phyloP scores from a whole-genome alignment of 768 basidiomycete species.

The Trametes meyenii region DNA sequence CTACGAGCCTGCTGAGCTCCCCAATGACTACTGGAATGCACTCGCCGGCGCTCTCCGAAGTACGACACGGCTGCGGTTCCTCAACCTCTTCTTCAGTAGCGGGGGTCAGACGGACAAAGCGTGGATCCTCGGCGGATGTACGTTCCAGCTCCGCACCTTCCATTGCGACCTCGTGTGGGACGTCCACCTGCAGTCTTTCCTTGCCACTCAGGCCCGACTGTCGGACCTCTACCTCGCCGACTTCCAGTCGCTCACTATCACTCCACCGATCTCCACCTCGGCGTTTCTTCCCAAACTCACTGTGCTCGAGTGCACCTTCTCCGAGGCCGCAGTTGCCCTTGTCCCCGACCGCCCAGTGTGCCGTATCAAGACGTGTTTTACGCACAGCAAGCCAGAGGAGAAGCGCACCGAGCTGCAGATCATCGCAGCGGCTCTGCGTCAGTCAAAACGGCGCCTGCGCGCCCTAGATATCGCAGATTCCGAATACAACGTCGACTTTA shows the following conservation, averaged over 20 bases:
- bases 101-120: slow-evolving; percentile 34
- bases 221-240: slow-evolving; percentile 50
- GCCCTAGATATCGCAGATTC: slow-evolving; percentile 68
- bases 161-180: slow-evolving; percentile 74
- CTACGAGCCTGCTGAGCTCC: slow-evolving; percentile 31
- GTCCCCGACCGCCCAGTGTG: slow-evolving; percentile 61
- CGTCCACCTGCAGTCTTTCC: slow-evolving; percentile 51
- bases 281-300: slow-evolving; percentile 49
- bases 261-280: slow-evolving; percentile 27
- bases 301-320: slow-evolving; percentile 66
- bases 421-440: slow-evolving; percentile 50
- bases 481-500: slow-evolving; percentile 55
- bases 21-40: slow-evolving; percentile 51
- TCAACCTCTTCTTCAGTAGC: slow-evolving; percentile 49
- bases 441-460: slow-evolving; percentile 46
- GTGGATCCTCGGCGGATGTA: slow-evolving; percentile 44
- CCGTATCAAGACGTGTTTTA: slow-evolving; percentile 71
- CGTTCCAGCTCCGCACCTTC: slow-evolving; percentile 60
- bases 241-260: slow-evolving; percentile 32
- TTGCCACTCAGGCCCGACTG: slow-evolving; percentile 50
- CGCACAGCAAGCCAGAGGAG: slow-evolving; percentile 47
- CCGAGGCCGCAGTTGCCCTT: slow-evolving; percentile 60
- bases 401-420: slow-evolving; percentile 55
- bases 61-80: slow-evolving; percentile 50
- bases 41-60: slow-evolving; percentile 52